Percentiles rank a stretch among this genome's conserved stretches.
Evolutionary conservation across 768 basidiomycete species (phyloP).

Genomic region (Pholiota molesta): DNA sequence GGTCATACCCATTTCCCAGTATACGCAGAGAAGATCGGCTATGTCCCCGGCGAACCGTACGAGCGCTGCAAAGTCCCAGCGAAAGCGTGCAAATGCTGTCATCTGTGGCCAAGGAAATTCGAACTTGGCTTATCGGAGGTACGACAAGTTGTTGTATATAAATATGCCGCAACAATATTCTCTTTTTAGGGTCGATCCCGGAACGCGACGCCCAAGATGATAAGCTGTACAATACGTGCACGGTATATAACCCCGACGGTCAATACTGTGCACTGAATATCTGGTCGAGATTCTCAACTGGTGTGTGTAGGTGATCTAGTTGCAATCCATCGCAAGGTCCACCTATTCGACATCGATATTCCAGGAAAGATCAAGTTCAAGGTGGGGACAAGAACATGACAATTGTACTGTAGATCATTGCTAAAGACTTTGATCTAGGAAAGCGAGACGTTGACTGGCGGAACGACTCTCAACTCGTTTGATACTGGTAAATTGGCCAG

Average conservation of each 20-base stretch:
- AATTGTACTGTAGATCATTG: neutral
- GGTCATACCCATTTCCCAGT: conserved; percentile 79
- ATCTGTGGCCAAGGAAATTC: conserved; percentile 72
- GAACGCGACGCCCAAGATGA: conserved; percentile 67
- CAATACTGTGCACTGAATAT: conserved; percentile 10
- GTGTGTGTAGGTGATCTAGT: conserved; percentile 71
- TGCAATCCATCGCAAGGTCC: conserved; percentile 90
- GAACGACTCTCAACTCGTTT: conserved; percentile 73
- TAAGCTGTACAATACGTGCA: conserved; percentile 91
- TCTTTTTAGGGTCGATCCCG: conserved; percentile 81
- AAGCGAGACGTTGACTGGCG: conserved; percentile 85
- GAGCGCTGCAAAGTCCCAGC: conserved; percentile 59
- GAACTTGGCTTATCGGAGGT: conserved; percentile 95
- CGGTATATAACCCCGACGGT: conserved; percentile 86
- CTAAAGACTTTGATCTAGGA: conserved; percentile 56
- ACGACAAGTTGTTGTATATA: conserved; percentile 13
- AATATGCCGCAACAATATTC: neutral
- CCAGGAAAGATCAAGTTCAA: conserved; percentile 91
- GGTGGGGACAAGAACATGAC: conserved; percentile 38
- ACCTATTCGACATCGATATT: conserved; percentile 98
- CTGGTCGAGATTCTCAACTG: conserved; percentile 8
- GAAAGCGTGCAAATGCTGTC: conserved; percentile 86
- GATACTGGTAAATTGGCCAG: conserved; percentile 67
- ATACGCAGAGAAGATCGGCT: conserved; percentile 82
- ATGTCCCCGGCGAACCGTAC: conserved; percentile 57